Evolutionary conservation across 108 stramenopile genomes (phyloP).

Genomic region (Cyclostephanos invisitatus): DNA sequence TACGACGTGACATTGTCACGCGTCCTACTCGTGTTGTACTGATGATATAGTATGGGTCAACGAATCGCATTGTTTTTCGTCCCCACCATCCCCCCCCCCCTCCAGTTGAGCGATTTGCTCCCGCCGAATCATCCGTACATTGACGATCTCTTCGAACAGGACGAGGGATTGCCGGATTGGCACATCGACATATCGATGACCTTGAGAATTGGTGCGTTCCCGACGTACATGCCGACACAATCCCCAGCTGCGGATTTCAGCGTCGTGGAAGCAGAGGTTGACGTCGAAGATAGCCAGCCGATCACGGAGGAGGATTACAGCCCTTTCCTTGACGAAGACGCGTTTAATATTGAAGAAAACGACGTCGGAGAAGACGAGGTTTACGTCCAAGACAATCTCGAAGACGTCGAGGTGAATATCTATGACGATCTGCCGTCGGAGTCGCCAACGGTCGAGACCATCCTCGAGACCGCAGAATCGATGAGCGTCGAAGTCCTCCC

Average conservation of each 20-base stretch:
- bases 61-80: background rate
- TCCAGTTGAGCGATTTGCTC: conserved; percentile 11
- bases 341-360: background rate
- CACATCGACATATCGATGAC: conserved; percentile 19
- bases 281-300: background rate
- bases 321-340: background rate
- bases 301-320: background rate
- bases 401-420: no score
- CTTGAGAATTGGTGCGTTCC: background rate
- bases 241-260: background rate
- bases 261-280: no score
- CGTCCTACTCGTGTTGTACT: no score
- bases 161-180: background rate
- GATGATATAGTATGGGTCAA: background rate
- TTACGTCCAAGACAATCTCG: no score
- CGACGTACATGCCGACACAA: background rate
- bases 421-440: background rate
- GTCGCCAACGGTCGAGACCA: background rate
- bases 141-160: conserved; percentile 18
- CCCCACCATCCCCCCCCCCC: no score
- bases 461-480: background rate
- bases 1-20: no score
- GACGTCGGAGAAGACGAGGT: no score
- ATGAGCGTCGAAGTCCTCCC: background rate
- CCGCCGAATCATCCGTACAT: conserved; percentile 28